A percentile compares a stretch with the other conserved stretches of the same genome.
phyloP scores from a whole-genome alignment of 371 early-diverging fungal species.

The Conidiobolus incongruus region DNA sequence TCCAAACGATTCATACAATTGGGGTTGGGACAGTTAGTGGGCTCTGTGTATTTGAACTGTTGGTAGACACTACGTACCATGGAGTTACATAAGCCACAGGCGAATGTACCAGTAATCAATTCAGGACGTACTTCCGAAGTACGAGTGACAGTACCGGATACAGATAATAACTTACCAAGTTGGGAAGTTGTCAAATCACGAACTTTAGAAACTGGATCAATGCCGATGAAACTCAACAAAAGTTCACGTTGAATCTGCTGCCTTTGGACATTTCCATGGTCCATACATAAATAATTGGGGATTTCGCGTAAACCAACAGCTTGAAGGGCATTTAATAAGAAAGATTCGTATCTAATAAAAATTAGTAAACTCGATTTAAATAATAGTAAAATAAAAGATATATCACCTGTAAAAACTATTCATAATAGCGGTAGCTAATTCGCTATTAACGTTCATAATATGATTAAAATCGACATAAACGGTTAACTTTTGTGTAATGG shows the following conservation, averaged over 20 bases:
- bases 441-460: not conserved
- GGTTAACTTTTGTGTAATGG: not conserved
- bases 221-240: slow-evolving; percentile 47
- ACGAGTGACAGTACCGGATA: slow-evolving; percentile 95
- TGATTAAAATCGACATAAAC: slow-evolving; percentile 1
- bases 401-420: slow-evolving; percentile 1
- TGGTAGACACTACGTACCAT: slow-evolving; percentile 75
- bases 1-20: slow-evolving; percentile 43
- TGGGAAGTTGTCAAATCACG: slow-evolving; percentile 73
- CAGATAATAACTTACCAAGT: slow-evolving; percentile 69
- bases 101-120: slow-evolving; percentile 78
- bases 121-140: slow-evolving; percentile 98
- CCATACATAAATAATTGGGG: slow-evolving; percentile 29
- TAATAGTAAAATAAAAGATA: not conserved
- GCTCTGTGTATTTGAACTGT: slow-evolving; percentile 96
- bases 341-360: slow-evolving; percentile 47
- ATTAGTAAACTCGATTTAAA: not conserved
- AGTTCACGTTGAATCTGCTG: slow-evolving; percentile 28
- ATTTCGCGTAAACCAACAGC: slow-evolving; percentile 40
- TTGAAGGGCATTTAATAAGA: slow-evolving; percentile 62
- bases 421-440: not conserved
- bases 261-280: slow-evolving; percentile 3
- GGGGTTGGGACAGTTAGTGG: slow-evolving; percentile 76
- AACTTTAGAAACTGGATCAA: slow-evolving; percentile 34
- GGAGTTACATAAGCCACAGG: slow-evolving; percentile 75